Base-by-base conservation (phyloP, 306 rosid genomes). In the Vigna mungo region DNA sequence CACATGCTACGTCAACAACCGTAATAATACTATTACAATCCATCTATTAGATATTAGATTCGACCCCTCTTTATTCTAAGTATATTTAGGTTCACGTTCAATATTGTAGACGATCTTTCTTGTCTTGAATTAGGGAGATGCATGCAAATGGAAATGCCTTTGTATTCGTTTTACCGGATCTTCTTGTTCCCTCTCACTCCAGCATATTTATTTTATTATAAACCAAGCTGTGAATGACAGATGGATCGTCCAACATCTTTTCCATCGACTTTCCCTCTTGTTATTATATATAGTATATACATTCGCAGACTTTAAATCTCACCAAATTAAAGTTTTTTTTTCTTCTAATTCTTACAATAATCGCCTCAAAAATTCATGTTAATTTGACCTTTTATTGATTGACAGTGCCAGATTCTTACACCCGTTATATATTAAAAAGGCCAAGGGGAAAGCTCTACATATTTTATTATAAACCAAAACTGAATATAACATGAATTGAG, bases 1-100 rank as follows among this genome's bases (percentile, higher is more conserved):
- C 92, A 89, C 88, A 89, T 86, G 96, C 83, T 95, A 88, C 84
- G 78, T 81, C 86, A 83, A 84, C 88, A 69, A 32, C 82, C 85
- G 63, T 75, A 20, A 18, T 20, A 54, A 18, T 20, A 54, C 30
- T 9, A 18, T 18, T 54, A 54, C 23, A 37, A 17, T 17, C 62
- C 18, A 65, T 41, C 2, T 25, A 25, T 25, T 68, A 37, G 20
- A 14, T 65, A 81, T 67, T n/a, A n/a, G n/a, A 63, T 74, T 55
- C 43, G 69, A 58, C 53, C 56, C 20, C 9, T 55, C 64, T 47
- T 71, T 82, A 34, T 56, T 67, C 34, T 41, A 32, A 71, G 70
- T 51, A 48, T 69, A 69, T 55, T 60, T 74, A 53, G 84, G 73
- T 79, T 68, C 17, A 27, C 71, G 82, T 79, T 85, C 72, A 71